Base-by-base conservation (phyloP, 352 stramenopile species). In the Aphanomyces cochlioides region DNA sequence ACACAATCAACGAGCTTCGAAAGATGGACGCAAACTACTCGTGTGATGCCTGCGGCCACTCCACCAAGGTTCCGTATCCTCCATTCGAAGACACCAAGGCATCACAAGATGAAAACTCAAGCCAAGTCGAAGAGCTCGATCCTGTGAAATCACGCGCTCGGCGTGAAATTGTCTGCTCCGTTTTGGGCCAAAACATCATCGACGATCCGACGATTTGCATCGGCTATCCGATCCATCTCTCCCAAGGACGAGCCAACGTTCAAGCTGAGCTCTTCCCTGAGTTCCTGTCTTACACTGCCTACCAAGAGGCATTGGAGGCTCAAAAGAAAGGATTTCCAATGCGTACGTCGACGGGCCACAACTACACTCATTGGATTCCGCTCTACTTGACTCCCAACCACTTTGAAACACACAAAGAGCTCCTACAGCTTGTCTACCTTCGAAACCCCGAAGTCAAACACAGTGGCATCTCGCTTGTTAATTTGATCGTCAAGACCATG, bases 321-420 rank as follows among this genome's bases (percentile, higher is more conserved):
- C 13, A 19, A n/a, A 1, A 19, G 7, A 37, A 36, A 19, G 21
- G 59, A 8, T 8, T 13, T 12, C 36, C 59, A 7, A 54, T 67
- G 59, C 59, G 59, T 6, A 56, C 59, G 5, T 43, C 59, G 12
- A 67, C 59, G 12, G 59, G 59, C 15, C 59, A 67, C n/a, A 40
- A 1, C 13, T 67, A 67, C 21, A 57, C 3, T 1, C 19, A 67
- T 3, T 67, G 59, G 59, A 19, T 67, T 3, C 41, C 59, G 15
- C 15, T 67, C 7, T 67, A 58, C 5, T 40, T 67, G n/a, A 17
- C 19, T 10, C 59, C 59, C 7, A 12, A 19, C 7, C 59, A 67
- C 3, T 54, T 57, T 43, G 5, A 13, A 37, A 54, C n/a, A 7
- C n/a, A 67, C 10, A 7, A 61, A 54, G 39, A 17, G 10, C n/a